Base-by-base conservation (phyloP, 2,329 filamentous ascomycete species). In the Colletotrichum sidae region DNA sequence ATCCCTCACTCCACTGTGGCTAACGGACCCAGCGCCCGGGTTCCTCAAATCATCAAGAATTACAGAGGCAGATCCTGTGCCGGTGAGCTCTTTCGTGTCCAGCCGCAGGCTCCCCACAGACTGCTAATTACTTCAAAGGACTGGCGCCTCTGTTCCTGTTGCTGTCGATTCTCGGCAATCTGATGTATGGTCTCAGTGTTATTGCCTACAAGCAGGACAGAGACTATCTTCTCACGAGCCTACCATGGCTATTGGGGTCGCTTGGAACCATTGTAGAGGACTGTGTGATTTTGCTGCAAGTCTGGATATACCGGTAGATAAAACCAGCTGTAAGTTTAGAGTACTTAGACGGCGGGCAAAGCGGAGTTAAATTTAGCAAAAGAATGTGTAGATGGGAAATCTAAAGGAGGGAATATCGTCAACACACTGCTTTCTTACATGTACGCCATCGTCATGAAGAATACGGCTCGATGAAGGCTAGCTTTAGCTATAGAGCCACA, bases 31-130 rank as follows among this genome's bases (percentile, higher is more conserved):
- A 64, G 60, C 25, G 60, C 60, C 6, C 49, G 60, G 0, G 46
- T 64, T n/a, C 60, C 60, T 10, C 60, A 64, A 10, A 64, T 64
- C 37, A 10, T 64, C 15, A 64, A 64, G 12, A 64, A 64, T 8
- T 47, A 60, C 8, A 44, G 56, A 37, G 55, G 37, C 13, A 50
- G 51, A 12, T 64, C 60, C 6, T 64, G 60, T 38, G 60, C 52
- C 35, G 60, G 60, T 54, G 4, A 11, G 33, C 3, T 8, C 6
- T 2, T 2, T 50, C 8, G n/a, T 2, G 7, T 9, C 37, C 1
- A 11, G 8, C 25, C 6, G 12, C 1, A 8, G 2, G 3, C 13
- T 4, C 25, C 4, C 25, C 7, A 11, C 0, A 33, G 8, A 15
- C n/a, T 10, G 33, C 49, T 44, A 13, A 17, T 5, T 1, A 8